Conservation (phyloP, 108 stramenopile genomes). For the Schizochytrium sp. region DNA sequence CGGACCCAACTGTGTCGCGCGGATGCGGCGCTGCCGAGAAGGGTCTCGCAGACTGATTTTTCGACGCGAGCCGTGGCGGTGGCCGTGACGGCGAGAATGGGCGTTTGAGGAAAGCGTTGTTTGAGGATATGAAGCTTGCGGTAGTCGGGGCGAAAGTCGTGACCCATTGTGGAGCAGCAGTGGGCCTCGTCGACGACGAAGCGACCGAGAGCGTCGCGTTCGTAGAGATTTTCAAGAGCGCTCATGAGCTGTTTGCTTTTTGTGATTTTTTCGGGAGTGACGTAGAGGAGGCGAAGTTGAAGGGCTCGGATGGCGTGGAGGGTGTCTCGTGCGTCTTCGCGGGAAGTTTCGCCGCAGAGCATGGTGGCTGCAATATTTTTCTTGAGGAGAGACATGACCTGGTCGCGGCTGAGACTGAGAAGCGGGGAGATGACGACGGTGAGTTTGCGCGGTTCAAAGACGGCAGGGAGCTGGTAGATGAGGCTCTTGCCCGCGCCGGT, state of each 20-base stretch:
- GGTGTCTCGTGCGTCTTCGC: constrained; percentile 64
- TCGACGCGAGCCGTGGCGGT: constrained; percentile 89
- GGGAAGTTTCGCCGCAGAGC: constrained; percentile 67
- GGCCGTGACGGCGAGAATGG: constrained; percentile 93
- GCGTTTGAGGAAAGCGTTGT: constrained; percentile 75
- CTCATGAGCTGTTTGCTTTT: constrained; percentile 62
- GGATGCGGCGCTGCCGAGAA: constrained; percentile 59
- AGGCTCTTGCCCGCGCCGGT: constrained; percentile 92
- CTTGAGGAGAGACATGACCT: constrained; percentile 74
- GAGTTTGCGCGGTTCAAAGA: constrained; percentile 73
- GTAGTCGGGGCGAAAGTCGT: constrained; percentile 90
- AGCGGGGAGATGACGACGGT: constrained; percentile 91
- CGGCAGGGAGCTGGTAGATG: constrained; percentile 94
- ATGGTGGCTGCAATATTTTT: constrained; percentile 70
- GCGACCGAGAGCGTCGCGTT: constrained; percentile 65
- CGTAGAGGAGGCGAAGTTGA: constrained; percentile 79
- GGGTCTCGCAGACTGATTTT: constrained; percentile 68
- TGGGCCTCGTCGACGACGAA: constrained; percentile 99
- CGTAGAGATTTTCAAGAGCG: constrained; percentile 57
- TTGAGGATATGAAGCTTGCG: constrained; percentile 65
- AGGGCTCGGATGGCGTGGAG: constrained; percentile 42
- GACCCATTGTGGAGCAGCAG: constrained; percentile 81
- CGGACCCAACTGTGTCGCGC: constrained; percentile 35
- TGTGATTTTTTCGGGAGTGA: constrained; percentile 91
- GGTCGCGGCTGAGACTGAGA: constrained; percentile 91